Percentiles rank a stretch among this genome's conserved stretches.
Evolutionary conservation across 495 filamentous ascomycete species (phyloP).

Genomic region (Podospora australis): DNA sequence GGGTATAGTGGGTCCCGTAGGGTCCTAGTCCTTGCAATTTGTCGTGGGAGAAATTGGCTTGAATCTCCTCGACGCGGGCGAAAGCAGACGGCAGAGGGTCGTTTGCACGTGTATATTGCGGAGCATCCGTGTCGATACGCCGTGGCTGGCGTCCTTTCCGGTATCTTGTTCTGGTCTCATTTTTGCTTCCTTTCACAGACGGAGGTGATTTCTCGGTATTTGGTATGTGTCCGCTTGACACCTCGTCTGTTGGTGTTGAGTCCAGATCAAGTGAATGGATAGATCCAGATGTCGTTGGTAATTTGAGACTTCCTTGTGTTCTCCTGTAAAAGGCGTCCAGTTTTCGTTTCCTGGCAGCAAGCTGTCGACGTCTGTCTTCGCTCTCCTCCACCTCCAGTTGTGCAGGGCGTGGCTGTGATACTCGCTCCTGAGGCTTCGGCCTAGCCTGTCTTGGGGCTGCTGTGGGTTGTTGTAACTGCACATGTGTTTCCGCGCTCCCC

Average conservation of each 20-base stretch:
- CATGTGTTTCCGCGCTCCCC: neutral
- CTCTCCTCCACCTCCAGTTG: slow-evolving; percentile 42
- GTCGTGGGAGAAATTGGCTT: slow-evolving; percentile 18
- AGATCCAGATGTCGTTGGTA: slow-evolving; percentile 16
- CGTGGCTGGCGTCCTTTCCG: slow-evolving; percentile 47
- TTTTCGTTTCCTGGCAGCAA: slow-evolving; percentile 36
- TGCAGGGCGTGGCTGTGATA: slow-evolving; percentile 28
- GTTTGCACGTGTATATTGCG: slow-evolving; percentile 43
- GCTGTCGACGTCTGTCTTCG: slow-evolving; percentile 24
- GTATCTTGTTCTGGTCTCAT: slow-evolving; percentile 22
- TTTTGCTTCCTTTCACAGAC: slow-evolving; percentile 21
- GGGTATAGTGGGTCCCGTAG: slow-evolving; percentile 60
- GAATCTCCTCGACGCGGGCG: slow-evolving; percentile 7
- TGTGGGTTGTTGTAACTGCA: slow-evolving; percentile 3
- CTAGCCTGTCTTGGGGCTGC: slow-evolving; percentile 2
- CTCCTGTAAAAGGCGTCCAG: slow-evolving; percentile 44
- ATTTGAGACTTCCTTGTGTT: slow-evolving; percentile 25
- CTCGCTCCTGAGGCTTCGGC: slow-evolving; percentile 2
- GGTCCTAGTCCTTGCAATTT: slow-evolving; percentile 52
- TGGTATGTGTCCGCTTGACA: too few species aligned
- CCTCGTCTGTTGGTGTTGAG: neutral
- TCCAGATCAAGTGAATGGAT: slow-evolving; percentile 21
- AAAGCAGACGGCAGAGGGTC: slow-evolving; percentile 36
- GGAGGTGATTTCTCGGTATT: slow-evolving; percentile 20
- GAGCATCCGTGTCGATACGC: slow-evolving; percentile 44